Evolutionary conservation across 352 stramenopile genomes (phyloP).

Genomic region (Phytopythium ostracodes): DNA sequence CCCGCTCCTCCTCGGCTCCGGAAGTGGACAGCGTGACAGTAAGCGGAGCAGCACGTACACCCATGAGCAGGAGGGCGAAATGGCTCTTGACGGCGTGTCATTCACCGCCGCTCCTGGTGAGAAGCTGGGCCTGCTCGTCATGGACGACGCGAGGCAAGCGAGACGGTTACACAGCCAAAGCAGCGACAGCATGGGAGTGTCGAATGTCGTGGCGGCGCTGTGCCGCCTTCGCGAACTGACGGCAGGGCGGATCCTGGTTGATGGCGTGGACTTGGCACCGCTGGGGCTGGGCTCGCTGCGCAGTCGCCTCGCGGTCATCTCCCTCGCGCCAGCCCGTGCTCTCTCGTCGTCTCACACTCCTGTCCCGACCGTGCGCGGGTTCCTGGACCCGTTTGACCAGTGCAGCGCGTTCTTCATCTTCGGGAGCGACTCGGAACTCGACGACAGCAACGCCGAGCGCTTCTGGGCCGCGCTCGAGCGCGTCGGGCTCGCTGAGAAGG

Average conservation of each 20-base stretch:
- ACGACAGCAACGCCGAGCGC: conserved; percentile 25
- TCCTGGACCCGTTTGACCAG: conserved; percentile 89
- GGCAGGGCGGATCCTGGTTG: conserved; percentile 86
- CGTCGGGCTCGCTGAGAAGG: conserved; percentile 55
- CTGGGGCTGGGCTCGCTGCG: conserved; percentile 87
- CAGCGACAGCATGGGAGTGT: conserved; percentile 85
- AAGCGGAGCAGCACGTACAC: conserved; percentile 16
- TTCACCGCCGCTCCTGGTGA: conserved; percentile 82
- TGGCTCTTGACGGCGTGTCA: conserved; percentile 50
- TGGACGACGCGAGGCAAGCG: not conserved
- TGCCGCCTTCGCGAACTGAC: conserved; percentile 92
- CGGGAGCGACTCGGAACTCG: not conserved
- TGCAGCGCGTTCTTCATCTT: conserved; percentile 4
- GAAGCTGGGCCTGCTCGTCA: conserved; percentile 85
- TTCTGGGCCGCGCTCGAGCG: conserved; percentile 40
- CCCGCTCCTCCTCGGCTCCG: conserved; percentile 12
- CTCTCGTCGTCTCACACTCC: conserved; percentile 75
- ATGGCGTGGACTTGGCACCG: conserved; percentile 86
- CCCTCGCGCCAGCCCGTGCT: conserved; percentile 92
- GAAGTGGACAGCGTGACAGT: conserved; percentile 9
- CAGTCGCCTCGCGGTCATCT: conserved; percentile 91
- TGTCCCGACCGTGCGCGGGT: conserved; percentile 62
- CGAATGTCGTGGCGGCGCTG: conserved; percentile 85
- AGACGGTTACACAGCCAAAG: conserved; percentile 19
- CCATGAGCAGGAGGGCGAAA: conserved; percentile 55